Evolutionary conservation across 805 yeast genomes (phyloP).

Genomic region (Blastobotrys attinorum): DNA sequence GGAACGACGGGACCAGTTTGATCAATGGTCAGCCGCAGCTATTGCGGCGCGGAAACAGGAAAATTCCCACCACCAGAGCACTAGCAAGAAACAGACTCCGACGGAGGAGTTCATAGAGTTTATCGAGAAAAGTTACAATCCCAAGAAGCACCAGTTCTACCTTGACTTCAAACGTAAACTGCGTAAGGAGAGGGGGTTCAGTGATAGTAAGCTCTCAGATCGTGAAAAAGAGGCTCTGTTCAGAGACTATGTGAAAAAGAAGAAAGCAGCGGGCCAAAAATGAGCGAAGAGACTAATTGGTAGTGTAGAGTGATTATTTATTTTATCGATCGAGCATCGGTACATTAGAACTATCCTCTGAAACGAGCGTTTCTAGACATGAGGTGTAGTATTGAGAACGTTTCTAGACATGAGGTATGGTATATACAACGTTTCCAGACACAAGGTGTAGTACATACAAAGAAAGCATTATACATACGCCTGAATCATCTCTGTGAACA

Average conservation of each 20-base stretch:
- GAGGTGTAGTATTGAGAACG: too few species aligned
- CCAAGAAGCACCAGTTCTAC: conserved; percentile 26
- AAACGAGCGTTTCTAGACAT: too few species aligned
- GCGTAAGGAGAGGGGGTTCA: conserved; percentile 24
- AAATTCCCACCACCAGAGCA: conserved; percentile 2
- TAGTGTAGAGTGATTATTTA: too few species aligned
- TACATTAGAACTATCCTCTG: too few species aligned
- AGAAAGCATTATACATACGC: too few species aligned
- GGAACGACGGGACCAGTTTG: conserved; percentile 35
- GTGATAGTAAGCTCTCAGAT: conserved; percentile 24
- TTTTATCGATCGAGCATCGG: too few species aligned
- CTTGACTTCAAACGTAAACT: conserved; percentile 34
- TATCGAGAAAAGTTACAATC: conserved; percentile 22
- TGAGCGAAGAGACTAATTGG: too few species aligned
- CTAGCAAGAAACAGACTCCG: conserved; percentile 8
- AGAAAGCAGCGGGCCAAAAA: too few species aligned
- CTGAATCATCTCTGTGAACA: too few species aligned
- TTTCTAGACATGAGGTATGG: too few species aligned
- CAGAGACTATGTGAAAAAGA: conserved; percentile 24
- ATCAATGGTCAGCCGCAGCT: conserved; percentile 35
- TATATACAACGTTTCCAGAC: too few species aligned
- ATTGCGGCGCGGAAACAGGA: conserved; percentile 8
- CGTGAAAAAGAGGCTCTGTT: conserved; percentile 33
- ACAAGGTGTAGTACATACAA: too few species aligned
- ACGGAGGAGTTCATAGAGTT: conserved; percentile 25